phyloP scores from a whole-genome alignment of 129 eudicot genomes.

The Chrysanthemum seticuspe region DNA sequence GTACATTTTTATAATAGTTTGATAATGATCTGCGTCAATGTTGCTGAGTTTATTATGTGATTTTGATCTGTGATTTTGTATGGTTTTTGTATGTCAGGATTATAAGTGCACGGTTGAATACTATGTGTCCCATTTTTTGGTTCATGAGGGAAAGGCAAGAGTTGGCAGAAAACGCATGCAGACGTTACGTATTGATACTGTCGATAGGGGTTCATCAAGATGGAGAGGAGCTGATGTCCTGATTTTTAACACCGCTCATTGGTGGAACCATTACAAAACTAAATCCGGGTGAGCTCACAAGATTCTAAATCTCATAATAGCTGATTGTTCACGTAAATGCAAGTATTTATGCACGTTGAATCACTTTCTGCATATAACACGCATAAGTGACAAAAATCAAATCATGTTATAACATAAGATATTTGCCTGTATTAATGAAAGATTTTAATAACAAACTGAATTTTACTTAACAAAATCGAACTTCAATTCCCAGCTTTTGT shows the following conservation, averaged over 20 bases:
- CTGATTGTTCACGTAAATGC: neutral
- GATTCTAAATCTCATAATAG: conserved; percentile 4
- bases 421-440: too few species aligned
- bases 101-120: conserved; percentile 92
- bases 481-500: too few species aligned
- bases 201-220: conserved; percentile 84
- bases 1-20: conserved; percentile 30
- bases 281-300: conserved; percentile 72
- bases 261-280: conserved; percentile 95
- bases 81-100: conserved; percentile 45
- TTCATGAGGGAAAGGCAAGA: conserved; percentile 91
- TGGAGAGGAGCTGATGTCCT: conserved; percentile 96
- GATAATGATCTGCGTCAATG: neutral
- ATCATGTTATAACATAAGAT: too few species aligned
- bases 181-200: conserved; percentile 80
- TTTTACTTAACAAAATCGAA: too few species aligned
- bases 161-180: conserved; percentile 78
- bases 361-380: too few species aligned
- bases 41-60: neutral
- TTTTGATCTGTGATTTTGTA: neutral
- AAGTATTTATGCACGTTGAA: neutral
- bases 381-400: too few species aligned
- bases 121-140: conserved; percentile 85
- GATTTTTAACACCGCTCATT: conserved; percentile 89
- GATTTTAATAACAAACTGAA: too few species aligned